Base-by-base conservation (phyloP, 2,329 filamentous ascomycete species). In the Metarhizium sp. region DNA sequence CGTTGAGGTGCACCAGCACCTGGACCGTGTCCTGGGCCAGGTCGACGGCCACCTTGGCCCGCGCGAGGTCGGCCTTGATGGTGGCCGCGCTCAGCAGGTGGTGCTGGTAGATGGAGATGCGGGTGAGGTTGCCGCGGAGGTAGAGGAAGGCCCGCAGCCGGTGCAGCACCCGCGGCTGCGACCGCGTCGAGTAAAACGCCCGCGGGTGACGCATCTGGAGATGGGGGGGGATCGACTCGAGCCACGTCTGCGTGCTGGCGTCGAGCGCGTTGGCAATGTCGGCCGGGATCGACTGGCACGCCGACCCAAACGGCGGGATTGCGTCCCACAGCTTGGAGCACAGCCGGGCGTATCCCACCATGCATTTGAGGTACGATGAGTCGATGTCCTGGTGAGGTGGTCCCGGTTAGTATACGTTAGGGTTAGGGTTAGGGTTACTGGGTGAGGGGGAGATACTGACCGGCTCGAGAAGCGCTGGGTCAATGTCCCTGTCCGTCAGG, bases 401-500 rank as follows among this genome's bases (percentile, higher is more conserved):
- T 25, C 4, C 25, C 25, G 25, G 25, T 25, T 25, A 25, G 25
- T 25, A 25, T 25, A 25, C 25, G 25, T 25, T 1, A 25, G 25
- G 25, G 25, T 25, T 25, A 2, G 43, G 20, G n/a, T 46, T 25
- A 46, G 43, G 34, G 7, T 36, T 36, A 30, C 29, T 49, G 2
- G 29, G 25, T 2, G 25, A 16, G 29, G 6, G 6, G 13, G 2
- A 8, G 18, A 4, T 25, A 58, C 64, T 57, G 57, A 68, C 75
- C 0, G 73, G 73, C 52, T 77, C 71, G 0, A 75, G 74, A 1
- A 79, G 59, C 42, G 73, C 71, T 0, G 75, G 73, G 51, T 79
- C 77, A 57, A 79, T 75, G 51, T 78, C 77, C 0, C 71, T 69
- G 53, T 79, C 76, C 11, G 75, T 68, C 4, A 79, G 67, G 0